Evolutionary conservation across 2,329 filamentous ascomycete genomes (phyloP), one percentile per base, ranked within the genome.

Genomic region (Whalleya microplaca): DNA sequence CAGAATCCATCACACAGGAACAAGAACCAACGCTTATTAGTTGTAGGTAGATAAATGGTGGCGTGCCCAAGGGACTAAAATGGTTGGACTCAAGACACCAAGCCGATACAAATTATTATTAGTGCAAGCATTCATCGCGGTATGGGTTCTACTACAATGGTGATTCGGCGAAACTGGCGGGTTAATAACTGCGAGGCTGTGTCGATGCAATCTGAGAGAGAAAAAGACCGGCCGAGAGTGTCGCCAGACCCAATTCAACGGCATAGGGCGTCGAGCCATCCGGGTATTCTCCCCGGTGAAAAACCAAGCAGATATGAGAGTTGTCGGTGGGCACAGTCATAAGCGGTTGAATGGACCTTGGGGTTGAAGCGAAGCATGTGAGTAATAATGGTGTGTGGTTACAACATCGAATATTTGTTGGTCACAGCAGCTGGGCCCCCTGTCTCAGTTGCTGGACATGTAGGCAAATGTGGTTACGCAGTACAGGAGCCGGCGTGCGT

Each of bases 81-180:
- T 56, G 37, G 54, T 56, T 57, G 54, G 59, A 59, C 59, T 64
- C 59, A n/a, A 59, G 42, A 62, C 45, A 56, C 56, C 56, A 64
- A 60, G 52, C 61, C 55, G 45, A 54, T 48, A 55, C 54, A 54
- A 59, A 57, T 56, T 58, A 64, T 53, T 51, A 57, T 56, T 58
- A 64, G 56, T 51, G 50, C 51, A 59, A 29, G 52, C 48, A 45
- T n/a, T n/a, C n/a, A n/a, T 61, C 48, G 54, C 42, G 41, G 48
- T 51, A 53, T 45, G 48, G 60, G 46, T 45, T 55, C 56, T n/a
- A 45, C 56, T n/a, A 45, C 41, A 29, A 56, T 18, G 44, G 53
- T 59, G 55, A 64, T 64, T 64, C 62, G 62, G 62, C 62, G 62
- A 62, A 59, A 64, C 54, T 54, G 50, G 57, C 57, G 55, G 57